phyloP scores from a whole-genome alignment of 1,139 yeast species.

The Geotrichum macrosporum region DNA sequence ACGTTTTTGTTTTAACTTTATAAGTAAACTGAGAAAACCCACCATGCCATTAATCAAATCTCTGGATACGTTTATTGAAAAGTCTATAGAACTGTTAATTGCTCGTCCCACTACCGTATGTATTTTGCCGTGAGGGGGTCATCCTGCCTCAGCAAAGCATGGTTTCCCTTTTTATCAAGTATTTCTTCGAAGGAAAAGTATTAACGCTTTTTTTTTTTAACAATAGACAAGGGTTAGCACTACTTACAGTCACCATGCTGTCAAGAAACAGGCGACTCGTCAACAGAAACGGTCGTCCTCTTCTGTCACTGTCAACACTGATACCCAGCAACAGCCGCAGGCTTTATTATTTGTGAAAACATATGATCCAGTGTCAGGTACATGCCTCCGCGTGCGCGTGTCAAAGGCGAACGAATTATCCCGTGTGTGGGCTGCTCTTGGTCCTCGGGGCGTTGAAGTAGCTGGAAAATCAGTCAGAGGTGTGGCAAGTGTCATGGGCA shows the following conservation, averaged over 20 bases:
- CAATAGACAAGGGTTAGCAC: slow-evolving; percentile 44
- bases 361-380: slow-evolving; percentile 66
- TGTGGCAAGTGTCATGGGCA: slow-evolving; percentile 20
- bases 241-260: slow-evolving; percentile 43
- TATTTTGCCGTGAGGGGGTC: too few species aligned
- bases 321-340: slow-evolving; percentile 29
- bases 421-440: slow-evolving; percentile 72
- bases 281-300: too few species aligned
- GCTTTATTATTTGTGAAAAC: slow-evolving; percentile 59
- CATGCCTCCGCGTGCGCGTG: slow-evolving; percentile 59
- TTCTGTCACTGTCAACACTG: background rate
- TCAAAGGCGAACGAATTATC: slow-evolving; percentile 72
- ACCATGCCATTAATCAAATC: slow-evolving; percentile 41
- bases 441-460: slow-evolving; percentile 67
- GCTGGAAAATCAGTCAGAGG: slow-evolving; percentile 19
- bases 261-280: slow-evolving; percentile 33
- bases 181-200: too few species aligned
- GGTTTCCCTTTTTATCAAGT: too few species aligned
- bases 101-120: slow-evolving; percentile 48
- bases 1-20: background rate
- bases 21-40: background rate
- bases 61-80: slow-evolving; percentile 49
- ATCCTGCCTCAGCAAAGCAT: too few species aligned
- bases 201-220: slow-evolving; percentile 20
- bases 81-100: slow-evolving; percentile 45